These are phyloP conservation scores for Monosporascus sp. DNA, from an alignment of 2,329 filamentous ascomycete genomes.

Conservation along the genomic window DNA sequence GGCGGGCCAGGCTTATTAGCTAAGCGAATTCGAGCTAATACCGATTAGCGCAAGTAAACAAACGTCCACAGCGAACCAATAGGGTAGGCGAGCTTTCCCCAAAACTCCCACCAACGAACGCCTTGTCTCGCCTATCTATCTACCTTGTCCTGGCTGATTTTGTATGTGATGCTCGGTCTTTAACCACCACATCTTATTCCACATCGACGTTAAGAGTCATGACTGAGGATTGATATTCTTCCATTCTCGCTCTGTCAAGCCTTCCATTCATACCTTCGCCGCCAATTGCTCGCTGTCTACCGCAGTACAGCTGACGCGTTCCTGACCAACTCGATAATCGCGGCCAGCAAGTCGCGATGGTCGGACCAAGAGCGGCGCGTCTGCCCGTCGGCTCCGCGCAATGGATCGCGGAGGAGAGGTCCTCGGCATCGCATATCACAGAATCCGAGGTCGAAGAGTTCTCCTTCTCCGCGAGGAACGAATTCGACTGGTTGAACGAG, in stretches of 20 bases:
- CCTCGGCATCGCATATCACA: slow-evolving; percentile 69
- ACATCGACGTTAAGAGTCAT: background rate
- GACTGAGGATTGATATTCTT: background rate
- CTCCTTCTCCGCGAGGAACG: slow-evolving; percentile 83
- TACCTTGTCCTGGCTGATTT: background rate
- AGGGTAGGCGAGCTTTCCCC: background rate
- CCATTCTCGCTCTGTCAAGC: background rate
- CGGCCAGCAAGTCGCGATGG: slow-evolving; percentile 20
- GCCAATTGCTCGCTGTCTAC: slow-evolving; percentile 12
- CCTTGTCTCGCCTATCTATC: background rate
- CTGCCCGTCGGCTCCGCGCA: slow-evolving; percentile 70
- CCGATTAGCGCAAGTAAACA: slow-evolving; percentile 1
- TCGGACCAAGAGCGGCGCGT: slow-evolving; percentile 37
- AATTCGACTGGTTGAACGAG: slow-evolving; percentile 97
- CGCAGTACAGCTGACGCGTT: slow-evolving; percentile 16
- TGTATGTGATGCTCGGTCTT: background rate
- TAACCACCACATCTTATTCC: background rate
- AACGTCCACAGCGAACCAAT: background rate
- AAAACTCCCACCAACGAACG: background rate
- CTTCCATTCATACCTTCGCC: slow-evolving; percentile 1
- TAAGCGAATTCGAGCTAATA: background rate
- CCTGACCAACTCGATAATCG: background rate
- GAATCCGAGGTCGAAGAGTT: slow-evolving; percentile 88
- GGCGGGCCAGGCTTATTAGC: background rate
- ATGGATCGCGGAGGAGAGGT: slow-evolving; percentile 83